Evolutionary conservation across 2,329 filamentous ascomycete genomes (phyloP).

Genomic region (Colletotrichum musae): DNA sequence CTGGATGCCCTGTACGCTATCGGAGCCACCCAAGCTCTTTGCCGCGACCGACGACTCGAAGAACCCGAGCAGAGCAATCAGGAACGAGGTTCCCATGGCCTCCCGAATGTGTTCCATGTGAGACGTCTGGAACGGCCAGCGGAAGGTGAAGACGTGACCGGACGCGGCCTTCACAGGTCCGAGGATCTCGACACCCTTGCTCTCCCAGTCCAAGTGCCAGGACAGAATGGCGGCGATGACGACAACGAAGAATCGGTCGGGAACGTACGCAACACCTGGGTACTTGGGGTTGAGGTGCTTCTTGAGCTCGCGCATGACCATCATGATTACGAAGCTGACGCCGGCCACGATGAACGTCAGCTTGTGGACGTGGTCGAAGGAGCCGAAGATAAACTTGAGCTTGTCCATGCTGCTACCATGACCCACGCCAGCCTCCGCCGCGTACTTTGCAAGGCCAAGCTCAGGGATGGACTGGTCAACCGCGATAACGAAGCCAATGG

Average conservation of each 20-base stretch:
- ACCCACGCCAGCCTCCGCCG: conserved; percentile 74
- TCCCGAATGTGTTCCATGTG: conserved; percentile 88
- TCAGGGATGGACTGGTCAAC: conserved; percentile 96
- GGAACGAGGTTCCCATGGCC: conserved; percentile 90
- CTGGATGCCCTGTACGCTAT: conserved; percentile 82
- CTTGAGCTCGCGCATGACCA: conserved; percentile 90
- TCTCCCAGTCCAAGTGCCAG: conserved; percentile 83
- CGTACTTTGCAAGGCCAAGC: conserved; percentile 79
- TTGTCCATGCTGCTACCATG: conserved; percentile 93
- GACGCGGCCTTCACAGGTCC: conserved; percentile 83
- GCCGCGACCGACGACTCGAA: conserved; percentile 98
- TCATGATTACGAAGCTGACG: conserved; percentile 87
- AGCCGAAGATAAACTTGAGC: conserved; percentile 81
- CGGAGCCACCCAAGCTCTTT: conserved; percentile 83
- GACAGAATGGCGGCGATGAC: conserved; percentile 86
- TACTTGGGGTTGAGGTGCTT: conserved; percentile 83
- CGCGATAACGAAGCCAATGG: conserved; percentile 95
- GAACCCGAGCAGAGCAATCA: conserved; percentile 96
- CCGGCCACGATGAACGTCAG: conserved; percentile 84
- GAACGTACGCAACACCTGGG: conserved; percentile 87
- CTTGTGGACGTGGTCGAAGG: conserved; percentile 76
- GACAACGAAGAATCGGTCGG: conserved; percentile 92
- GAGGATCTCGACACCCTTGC: conserved; percentile 84
- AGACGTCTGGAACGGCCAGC: conserved; percentile 84
- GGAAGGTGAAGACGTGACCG: conserved; percentile 82